Conservation (phyloP, 176 grass and related monocot genomes). For the Aegilops sharonensis region DNA sequence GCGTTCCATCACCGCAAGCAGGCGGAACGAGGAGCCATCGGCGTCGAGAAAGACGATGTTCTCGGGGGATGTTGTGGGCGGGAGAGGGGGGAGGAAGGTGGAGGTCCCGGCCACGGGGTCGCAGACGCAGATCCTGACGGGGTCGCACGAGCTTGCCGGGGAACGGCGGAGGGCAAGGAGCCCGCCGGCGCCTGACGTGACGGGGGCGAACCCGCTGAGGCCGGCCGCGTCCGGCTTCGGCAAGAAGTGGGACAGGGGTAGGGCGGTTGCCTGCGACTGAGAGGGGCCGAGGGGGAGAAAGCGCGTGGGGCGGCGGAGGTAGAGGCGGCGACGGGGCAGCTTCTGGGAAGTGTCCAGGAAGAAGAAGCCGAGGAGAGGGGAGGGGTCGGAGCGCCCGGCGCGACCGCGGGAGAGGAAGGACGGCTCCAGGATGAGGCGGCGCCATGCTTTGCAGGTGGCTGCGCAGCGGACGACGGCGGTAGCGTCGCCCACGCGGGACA, state of each 20-base stretch:
- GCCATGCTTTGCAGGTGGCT: constrained; percentile 36
- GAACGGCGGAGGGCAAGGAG: constrained; percentile 11
- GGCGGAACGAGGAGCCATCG: constrained; percentile 7
- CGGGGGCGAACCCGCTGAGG: constrained; percentile 6
- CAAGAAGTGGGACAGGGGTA: constrained; percentile 24
- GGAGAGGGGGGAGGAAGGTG: constrained; percentile 11
- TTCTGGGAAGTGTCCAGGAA: constrained; percentile 27
- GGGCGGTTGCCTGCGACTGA: neutral
- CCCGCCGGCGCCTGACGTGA: neutral
- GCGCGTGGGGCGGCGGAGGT: constrained; percentile 30
- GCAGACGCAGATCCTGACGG: constrained; percentile 19
- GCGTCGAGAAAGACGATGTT: constrained; percentile 19
- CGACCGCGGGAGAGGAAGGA: constrained; percentile 10
- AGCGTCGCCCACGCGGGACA: constrained; percentile 6
- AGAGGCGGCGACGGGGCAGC: constrained; percentile 18
- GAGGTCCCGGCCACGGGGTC: constrained; percentile 19
- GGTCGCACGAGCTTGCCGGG: neutral
- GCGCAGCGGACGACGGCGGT: constrained; percentile 24
- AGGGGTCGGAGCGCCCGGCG: neutral
- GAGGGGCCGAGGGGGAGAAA: constrained; percentile 24
- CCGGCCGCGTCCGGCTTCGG: neutral
- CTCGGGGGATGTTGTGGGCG: neutral
- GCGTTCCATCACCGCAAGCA: constrained; percentile 5
- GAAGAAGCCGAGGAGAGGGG: constrained; percentile 21
- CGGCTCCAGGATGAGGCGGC: constrained; percentile 17